These are phyloP conservation scores for Psidium friedrichsthalianum DNA, from an alignment of 345 rosid species.

Conservation along the genomic window DNA sequence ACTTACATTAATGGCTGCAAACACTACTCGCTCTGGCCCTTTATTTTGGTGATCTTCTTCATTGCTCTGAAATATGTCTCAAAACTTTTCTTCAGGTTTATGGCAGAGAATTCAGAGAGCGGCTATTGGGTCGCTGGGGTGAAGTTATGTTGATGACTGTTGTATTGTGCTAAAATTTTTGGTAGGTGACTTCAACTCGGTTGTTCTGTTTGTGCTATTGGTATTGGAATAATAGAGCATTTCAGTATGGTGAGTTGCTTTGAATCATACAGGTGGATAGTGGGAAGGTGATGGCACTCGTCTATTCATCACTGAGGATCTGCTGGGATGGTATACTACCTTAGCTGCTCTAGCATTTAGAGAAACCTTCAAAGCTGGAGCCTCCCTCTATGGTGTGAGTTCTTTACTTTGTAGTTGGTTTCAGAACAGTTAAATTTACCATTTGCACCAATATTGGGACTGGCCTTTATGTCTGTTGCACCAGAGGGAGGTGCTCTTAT, in stretches of 20 bases:
- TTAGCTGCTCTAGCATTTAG: slow-evolving; percentile 89
- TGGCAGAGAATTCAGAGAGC: slow-evolving; percentile 90
- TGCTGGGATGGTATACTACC: slow-evolving; percentile 96
- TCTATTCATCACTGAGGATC: slow-evolving; percentile 89
- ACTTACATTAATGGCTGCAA: background rate
- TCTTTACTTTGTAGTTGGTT: background rate
- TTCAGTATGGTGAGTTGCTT: background rate
- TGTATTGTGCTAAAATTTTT: slow-evolving; percentile 85
- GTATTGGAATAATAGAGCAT: background rate
- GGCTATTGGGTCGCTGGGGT: slow-evolving; percentile 73
- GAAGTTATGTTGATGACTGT: slow-evolving; percentile 89
- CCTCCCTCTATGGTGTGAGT: slow-evolving; percentile 90
- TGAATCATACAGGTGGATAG: slow-evolving; percentile 48
- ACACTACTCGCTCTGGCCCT: background rate
- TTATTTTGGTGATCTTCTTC: background rate
- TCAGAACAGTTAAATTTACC: background rate
- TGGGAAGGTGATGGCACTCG: slow-evolving; percentile 58
- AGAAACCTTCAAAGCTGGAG: slow-evolving; percentile 86
- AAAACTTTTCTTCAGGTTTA: slow-evolving; percentile 41
- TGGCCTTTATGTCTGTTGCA: background rate
- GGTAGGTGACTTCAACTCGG: slow-evolving; percentile 27
- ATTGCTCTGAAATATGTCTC: background rate
- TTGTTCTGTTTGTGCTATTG: background rate
- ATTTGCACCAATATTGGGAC: background rate
- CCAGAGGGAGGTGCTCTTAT: background rate